Base-by-base conservation (phyloP, 2,329 filamentous ascomycete species). In the Achaetomium macrosporum region DNA sequence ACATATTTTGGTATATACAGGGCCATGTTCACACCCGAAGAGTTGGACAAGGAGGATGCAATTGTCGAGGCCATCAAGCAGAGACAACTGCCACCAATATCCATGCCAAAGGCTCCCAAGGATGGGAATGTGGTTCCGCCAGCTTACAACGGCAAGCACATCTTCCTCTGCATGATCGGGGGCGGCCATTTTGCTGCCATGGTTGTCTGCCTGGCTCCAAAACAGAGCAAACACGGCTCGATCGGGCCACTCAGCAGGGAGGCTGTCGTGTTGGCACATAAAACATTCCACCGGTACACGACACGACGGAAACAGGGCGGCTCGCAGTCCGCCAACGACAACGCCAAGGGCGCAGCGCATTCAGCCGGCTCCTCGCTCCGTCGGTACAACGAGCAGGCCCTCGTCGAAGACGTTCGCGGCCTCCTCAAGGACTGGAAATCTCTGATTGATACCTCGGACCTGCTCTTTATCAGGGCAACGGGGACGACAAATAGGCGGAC, bases 121-220 rank as follows among this genome's bases (percentile, higher is more conserved):
- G 83, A 84, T 44, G 81, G 82, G 2, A 73, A 75, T 15, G 68
- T 82, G 5, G 75, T 78, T 2, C 72, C 76, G 1, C 70, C 78
- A 10, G 74, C 75, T 3, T 82, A 85, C 65, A 81, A 83, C 20
- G 84, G 85, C 8, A 89, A 90, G 2, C 91, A 97, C 66, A 83
- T 96, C 46, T 97, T 99, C 66, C 79, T 99, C 44, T 97, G 91
- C 70, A 99, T 99, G 93, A 95, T 99, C 47, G 93, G 93, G 20
- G 93, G 93, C 55, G 93, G 93, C 0, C 93, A 99, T 68, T 99
- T 99, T 66, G 93, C 93, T 0, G 93, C 88, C 47, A 97, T 97
- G 91, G 77, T 97, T 11, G 88, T 99, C 11, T 90, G 90, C 0
- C 77, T 97, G 4, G 83, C 89, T 0, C 91, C 93, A 0, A 88